phyloP scores from a whole-genome alignment of 768 basidiomycete species.

The Serpula lacrymans region DNA sequence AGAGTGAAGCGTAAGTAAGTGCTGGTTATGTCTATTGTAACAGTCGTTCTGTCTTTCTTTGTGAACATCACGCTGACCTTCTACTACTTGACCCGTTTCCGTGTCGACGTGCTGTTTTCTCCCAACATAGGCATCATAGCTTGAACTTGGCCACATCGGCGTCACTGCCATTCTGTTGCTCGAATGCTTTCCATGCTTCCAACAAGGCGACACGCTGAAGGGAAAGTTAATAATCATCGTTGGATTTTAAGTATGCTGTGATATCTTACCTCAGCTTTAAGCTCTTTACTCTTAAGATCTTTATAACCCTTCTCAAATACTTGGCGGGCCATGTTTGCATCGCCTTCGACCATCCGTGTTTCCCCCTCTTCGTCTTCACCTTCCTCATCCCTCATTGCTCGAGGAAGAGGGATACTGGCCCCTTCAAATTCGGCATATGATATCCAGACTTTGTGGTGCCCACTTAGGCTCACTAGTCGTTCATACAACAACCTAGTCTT shows the following conservation, averaged over 20 bases:
- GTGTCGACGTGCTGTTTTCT: constrained; percentile 81
- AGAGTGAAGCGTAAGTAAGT: too few species aligned
- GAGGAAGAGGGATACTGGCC: constrained; percentile 62
- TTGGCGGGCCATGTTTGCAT: constrained; percentile 62
- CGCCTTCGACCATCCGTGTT: constrained; percentile 64
- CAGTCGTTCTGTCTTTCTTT: too few species aligned
- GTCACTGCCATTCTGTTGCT: constrained; percentile 71
- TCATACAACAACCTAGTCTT: constrained; percentile 85
- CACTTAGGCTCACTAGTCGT: constrained; percentile 77
- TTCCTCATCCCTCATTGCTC: constrained; percentile 66
- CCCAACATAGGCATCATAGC: constrained; percentile 92
- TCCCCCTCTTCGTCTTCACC: constrained; percentile 54
- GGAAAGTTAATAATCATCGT: constrained; percentile 3
- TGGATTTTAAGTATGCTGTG: not conserved
- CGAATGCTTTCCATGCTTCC: constrained; percentile 94
- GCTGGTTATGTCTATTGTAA: too few species aligned
- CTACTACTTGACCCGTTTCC: constrained; percentile 81
- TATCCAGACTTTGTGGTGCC: constrained; percentile 97
- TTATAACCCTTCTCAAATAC: constrained; percentile 89
- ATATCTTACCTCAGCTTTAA: constrained; percentile 81
- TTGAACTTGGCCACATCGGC: constrained; percentile 76
- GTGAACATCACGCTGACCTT: constrained; percentile 50
- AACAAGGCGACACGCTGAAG: constrained; percentile 83
- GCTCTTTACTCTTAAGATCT: constrained; percentile 72
- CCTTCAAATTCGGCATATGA: constrained; percentile 93